These are phyloP conservation scores for Magnolia officinalis DNA, from an alignment of 164 flowering plant genomes.

Conservation along the genomic window DNA sequence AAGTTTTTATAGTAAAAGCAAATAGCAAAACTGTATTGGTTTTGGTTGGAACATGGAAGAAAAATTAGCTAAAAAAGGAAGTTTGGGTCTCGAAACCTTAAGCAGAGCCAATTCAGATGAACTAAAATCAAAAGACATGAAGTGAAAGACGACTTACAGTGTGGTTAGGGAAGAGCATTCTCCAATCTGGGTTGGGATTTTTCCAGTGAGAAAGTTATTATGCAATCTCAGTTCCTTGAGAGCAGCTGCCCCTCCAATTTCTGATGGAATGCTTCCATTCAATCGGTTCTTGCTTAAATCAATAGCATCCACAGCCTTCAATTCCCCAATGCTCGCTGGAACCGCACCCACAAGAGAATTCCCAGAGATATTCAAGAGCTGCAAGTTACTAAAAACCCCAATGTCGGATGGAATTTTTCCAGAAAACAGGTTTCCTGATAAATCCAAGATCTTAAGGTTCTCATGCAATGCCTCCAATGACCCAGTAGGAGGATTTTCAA, in stretches of 20 bases:
- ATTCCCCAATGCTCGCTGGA: conserved; percentile 60
- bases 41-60: not conserved
- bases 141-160: conserved; percentile 49
- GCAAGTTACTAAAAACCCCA: conserved; percentile 53
- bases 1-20: not conserved
- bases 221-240: conserved; percentile 62
- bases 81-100: not conserved
- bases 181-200: conserved; percentile 52
- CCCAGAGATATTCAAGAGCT: conserved; percentile 54
- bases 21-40: not conserved
- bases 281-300: conserved; percentile 72
- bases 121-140: not conserved
- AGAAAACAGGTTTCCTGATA: conserved; percentile 61
- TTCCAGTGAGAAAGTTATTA: conserved; percentile 47
- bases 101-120: not conserved
- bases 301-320: conserved; percentile 50
- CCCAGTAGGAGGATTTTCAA: conserved; percentile 18
- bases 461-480: conserved; percentile 22
- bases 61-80: not conserved
- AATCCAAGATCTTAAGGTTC: conserved; percentile 49
- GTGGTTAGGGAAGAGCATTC: conserved; percentile 56
- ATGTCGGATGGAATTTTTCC: conserved; percentile 50
- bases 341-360: conserved; percentile 60
- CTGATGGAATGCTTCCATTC: conserved; percentile 68
- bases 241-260: conserved; percentile 60